Conservation (phyloP, 805 yeast genomes). For the Lipomyces japonicus region DNA sequence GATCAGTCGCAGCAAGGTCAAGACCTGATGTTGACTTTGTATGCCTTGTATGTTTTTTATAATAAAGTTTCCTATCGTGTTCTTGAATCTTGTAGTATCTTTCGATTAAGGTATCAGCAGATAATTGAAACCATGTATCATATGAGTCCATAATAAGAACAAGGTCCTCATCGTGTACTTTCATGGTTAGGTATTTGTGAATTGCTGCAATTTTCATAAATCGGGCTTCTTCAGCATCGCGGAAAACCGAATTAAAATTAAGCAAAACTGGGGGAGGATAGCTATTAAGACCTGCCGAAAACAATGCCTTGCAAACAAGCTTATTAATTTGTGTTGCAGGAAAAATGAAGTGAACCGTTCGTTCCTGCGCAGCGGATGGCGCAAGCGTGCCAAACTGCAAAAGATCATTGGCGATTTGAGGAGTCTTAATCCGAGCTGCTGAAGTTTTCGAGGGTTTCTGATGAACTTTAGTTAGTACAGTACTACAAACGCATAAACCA, state of each 20-base stretch:
- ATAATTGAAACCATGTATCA: conserved; percentile 29
- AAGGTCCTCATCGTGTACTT: conserved; percentile 24
- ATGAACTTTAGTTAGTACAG: neutral
- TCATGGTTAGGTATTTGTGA: conserved; percentile 20
- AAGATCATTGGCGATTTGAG: conserved; percentile 9
- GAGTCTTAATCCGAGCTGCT: conserved; percentile 19
- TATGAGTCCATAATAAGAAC: conserved; percentile 27
- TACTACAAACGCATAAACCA: neutral
- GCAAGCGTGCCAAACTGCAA: conserved; percentile 6
- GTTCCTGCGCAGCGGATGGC: conserved; percentile 10
- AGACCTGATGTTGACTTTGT: neutral
- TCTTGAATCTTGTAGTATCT: conserved; percentile 23
- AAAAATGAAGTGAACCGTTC: conserved; percentile 22
- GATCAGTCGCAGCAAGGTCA: conserved; percentile 2
- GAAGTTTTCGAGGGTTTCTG: conserved; percentile 11
- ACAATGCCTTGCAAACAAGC: conserved; percentile 23
- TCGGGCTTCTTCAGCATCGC: conserved; percentile 27
- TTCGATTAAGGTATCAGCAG: conserved; percentile 16
- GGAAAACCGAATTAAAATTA: conserved; percentile 21
- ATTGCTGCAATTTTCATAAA: conserved; percentile 29
- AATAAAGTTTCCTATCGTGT: conserved; percentile 12
- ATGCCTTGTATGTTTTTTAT: conserved; percentile 6
- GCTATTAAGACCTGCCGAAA: conserved; percentile 26
- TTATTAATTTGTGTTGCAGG: conserved; percentile 26
- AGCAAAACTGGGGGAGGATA: conserved; percentile 23